Base-by-base conservation (phyloP, 345 rosid species). In the Aethionema arabicum region DNA sequence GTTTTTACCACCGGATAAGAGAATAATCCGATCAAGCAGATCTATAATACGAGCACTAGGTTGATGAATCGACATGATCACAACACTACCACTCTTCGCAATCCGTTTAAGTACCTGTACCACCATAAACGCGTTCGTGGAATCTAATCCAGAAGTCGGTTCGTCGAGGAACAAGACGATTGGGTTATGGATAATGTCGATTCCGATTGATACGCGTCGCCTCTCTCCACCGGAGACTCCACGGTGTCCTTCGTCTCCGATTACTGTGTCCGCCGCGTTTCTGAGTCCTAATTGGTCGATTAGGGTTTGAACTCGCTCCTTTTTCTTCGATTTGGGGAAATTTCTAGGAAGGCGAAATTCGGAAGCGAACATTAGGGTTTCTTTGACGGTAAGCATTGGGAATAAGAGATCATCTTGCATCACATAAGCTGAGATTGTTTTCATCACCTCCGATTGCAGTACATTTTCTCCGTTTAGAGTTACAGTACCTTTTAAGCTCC, bases 201-300 rank as follows among this genome's bases (percentile, higher is more conserved):
- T 91, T 1, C 98, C 98, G 0, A 91, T 88, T 0, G 98, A 91
- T 1, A 88, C 98, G 11, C 98, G 76, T 51, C 98, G 79, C 3
- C 95, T 63, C 59, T 91, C 98, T 3, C 98, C 96, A 0, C 96
- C 98, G 0, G 96, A 88, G 27, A 88, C 90, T 0, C 98, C 98
- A 0, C 98, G 83, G 66, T 86, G 98, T 0, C 96, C 96, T 78
- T 91, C 98, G 27, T 88, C 96, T 6, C 98, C 98, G 12, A 88
- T 89, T 1, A 91, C 78, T 0, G 98, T 91, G 32, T 82, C 83
- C 3, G 93, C 93, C 0, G 96, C 95, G 70, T 81, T 86, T 52
- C 90, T 55, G 0, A 91, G 79, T 12, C 98, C 98, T 32, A 92
- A 48, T 29, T 92, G 95, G 42, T 92, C 98, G 2, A 91, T 85